phyloP scores from a whole-genome alignment of 108 stramenopile genomes.

The Skeletonema potamos region DNA sequence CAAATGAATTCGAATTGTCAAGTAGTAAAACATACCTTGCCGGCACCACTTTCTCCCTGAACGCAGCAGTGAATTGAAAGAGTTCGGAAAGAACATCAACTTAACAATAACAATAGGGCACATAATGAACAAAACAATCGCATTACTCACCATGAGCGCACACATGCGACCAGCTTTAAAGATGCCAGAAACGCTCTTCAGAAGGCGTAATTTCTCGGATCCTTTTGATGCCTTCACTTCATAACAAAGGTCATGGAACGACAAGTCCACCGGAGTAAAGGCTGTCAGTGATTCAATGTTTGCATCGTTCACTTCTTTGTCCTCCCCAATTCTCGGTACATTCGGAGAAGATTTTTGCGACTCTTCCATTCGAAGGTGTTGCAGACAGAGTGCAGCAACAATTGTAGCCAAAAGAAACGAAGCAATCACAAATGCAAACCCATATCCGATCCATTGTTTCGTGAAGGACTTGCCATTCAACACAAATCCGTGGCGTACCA shows the following conservation, averaged over 20 bases:
- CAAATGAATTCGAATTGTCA: too few relatives aligned
- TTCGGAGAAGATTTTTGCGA: conserved; percentile 2
- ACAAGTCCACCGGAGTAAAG: conserved; percentile 36
- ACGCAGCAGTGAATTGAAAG: neutral
- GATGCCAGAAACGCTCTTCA: conserved; percentile 31
- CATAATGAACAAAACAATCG: neutral
- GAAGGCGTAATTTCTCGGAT: conserved; percentile 12
- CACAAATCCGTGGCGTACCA: conserved; percentile 52
- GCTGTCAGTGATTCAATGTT: neutral
- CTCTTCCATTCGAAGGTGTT: conserved; percentile 17
- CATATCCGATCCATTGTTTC: conserved; percentile 62
- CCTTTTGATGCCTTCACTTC: conserved; percentile 39
- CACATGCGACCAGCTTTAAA: conserved; percentile 4
- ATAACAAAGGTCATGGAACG: conserved; percentile 33
- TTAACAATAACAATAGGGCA: neutral
- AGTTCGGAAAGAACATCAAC: neutral
- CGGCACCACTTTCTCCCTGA: conserved; percentile 41
- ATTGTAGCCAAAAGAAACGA: conserved; percentile 43
- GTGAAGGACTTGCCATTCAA: conserved; percentile 29
- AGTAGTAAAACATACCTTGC: conserved; percentile 6
- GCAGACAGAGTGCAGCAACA: conserved; percentile 42
- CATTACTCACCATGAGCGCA: neutral
- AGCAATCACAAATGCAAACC: conserved; percentile 51
- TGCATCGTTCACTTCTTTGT: neutral
- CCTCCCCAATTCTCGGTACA: neutral